A percentile compares a stretch with the other conserved stretches of the same genome.
Evolutionary conservation across 2,329 filamentous ascomycete species (phyloP).

Genomic region (Leptodontidium sp.): DNA sequence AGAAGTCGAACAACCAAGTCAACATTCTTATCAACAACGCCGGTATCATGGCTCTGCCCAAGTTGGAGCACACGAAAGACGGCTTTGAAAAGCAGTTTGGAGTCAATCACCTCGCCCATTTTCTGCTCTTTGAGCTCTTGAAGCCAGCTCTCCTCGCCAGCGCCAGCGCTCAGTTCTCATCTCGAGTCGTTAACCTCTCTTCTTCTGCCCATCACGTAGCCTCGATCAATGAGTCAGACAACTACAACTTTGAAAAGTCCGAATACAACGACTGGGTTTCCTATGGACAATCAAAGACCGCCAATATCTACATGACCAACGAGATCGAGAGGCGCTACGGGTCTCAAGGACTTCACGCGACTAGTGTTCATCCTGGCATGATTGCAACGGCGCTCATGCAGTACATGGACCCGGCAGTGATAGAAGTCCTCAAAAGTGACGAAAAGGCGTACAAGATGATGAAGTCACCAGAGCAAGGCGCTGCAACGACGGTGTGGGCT

Average conservation of each 20-base stretch:
- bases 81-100: constrained; percentile 61
- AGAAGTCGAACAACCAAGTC: constrained; percentile 40
- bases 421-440: background rate
- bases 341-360: constrained; percentile 49
- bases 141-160: constrained; percentile 52
- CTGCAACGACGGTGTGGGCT: background rate
- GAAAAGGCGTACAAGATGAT: background rate
- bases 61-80: constrained; percentile 50
- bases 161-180: constrained; percentile 40
- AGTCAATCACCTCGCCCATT: constrained; percentile 61
- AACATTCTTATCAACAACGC: constrained; percentile 46
- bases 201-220: constrained; percentile 48
- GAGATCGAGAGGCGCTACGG: constrained; percentile 56
- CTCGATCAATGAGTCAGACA: background rate
- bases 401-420: background rate
- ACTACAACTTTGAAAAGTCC: constrained; percentile 33
- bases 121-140: constrained; percentile 61
- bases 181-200: constrained; percentile 52
- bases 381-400: constrained; percentile 30
- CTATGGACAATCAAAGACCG: constrained; percentile 55
- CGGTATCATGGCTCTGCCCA: constrained; percentile 36
- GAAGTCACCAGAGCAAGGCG: background rate
- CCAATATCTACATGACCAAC: constrained; percentile 56
- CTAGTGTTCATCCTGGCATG: constrained; percentile 53
- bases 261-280: constrained; percentile 49